Percentiles rank a stretch among this genome's conserved stretches.
These are phyloP conservation scores for Mycena amicta DNA, from an alignment of 768 basidiomycete species.

Conservation along the genomic window DNA sequence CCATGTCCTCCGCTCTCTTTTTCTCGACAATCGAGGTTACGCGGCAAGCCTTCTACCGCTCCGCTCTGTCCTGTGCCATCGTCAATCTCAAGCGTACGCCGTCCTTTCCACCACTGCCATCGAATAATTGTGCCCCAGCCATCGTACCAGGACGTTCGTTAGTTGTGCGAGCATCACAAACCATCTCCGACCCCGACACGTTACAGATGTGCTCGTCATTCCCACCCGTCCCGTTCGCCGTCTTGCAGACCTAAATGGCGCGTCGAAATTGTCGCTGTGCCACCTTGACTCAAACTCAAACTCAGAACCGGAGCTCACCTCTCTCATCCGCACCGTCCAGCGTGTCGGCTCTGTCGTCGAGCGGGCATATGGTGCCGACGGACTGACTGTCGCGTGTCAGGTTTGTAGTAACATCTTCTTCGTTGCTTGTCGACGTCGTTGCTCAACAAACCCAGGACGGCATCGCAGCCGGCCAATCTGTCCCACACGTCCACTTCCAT, in stretches of 20 bases:
- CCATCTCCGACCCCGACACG: too few relatives aligned
- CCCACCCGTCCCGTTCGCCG: conserved; percentile 59
- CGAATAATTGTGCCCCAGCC: conserved; percentile 1
- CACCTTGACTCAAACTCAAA: background rate
- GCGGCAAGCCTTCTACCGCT: conserved; percentile 72
- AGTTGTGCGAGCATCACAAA: conserved; percentile 4
- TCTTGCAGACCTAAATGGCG: conserved; percentile 57
- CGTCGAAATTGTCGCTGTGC: background rate
- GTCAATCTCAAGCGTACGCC: conserved; percentile 94
- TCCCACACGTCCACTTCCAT: conserved; percentile 98
- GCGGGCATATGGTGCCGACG: conserved; percentile 78
- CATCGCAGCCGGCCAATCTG: conserved; percentile 72
- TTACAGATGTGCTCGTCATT: conserved; percentile 63
- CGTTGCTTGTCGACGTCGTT: too few relatives aligned
- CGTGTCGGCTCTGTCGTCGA: conserved; percentile 81
- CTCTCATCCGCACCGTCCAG: conserved; percentile 80
- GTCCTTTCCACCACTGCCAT: background rate
- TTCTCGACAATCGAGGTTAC: conserved; percentile 85
- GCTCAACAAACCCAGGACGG: conserved; percentile 69
- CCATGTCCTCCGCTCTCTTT: conserved; percentile 44
- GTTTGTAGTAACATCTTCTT: too few relatives aligned
- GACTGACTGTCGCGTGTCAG: conserved; percentile 88
- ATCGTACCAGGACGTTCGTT: conserved; percentile 21
- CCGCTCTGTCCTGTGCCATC: conserved; percentile 74
- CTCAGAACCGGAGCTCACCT: conserved; percentile 70